phyloP scores from a whole-genome alignment of 257 asterid species.

The Prunella vulgaris region DNA sequence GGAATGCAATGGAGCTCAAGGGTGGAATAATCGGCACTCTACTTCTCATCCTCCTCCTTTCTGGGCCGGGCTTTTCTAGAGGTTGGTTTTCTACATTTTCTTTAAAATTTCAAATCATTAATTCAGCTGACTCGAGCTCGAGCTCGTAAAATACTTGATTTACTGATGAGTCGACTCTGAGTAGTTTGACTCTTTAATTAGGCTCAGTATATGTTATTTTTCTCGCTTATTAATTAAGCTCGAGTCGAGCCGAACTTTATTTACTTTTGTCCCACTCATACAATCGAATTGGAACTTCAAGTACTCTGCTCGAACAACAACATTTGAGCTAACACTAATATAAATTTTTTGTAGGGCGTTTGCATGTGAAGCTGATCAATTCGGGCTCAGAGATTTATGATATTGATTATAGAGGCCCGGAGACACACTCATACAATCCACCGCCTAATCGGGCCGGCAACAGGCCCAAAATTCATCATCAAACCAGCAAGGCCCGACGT shows the following conservation, averaged over 20 bases:
- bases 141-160: too few relatives aligned
- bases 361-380: slow-evolving; percentile 26
- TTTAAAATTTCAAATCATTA: background rate
- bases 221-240: too few relatives aligned
- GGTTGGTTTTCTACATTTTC: slow-evolving; percentile 16
- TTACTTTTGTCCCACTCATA: too few relatives aligned
- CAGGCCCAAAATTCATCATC: slow-evolving; percentile 28
- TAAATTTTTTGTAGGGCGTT: slow-evolving; percentile 20
- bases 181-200: too few relatives aligned
- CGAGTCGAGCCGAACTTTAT: too few relatives aligned
- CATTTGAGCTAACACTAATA: too few relatives aligned
- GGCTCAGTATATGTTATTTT: too few relatives aligned
- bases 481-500: slow-evolving; percentile 23
- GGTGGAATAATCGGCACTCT: slow-evolving; percentile 10
- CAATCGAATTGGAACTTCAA: too few relatives aligned
- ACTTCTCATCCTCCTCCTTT: slow-evolving; percentile 30
- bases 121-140: too few relatives aligned
- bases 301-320: too few relatives aligned
- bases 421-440: slow-evolving; percentile 42
- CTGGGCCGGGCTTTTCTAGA: slow-evolving; percentile 28
- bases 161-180: too few relatives aligned
- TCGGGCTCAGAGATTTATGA: slow-evolving; percentile 37
- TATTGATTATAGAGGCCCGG: slow-evolving; percentile 53
- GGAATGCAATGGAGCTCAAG: slow-evolving; percentile 33
- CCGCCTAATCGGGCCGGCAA: slow-evolving; percentile 42